phyloP scores from a whole-genome alignment of 2,329 filamentous ascomycete genomes.

The Hypomyces rosellus region DNA sequence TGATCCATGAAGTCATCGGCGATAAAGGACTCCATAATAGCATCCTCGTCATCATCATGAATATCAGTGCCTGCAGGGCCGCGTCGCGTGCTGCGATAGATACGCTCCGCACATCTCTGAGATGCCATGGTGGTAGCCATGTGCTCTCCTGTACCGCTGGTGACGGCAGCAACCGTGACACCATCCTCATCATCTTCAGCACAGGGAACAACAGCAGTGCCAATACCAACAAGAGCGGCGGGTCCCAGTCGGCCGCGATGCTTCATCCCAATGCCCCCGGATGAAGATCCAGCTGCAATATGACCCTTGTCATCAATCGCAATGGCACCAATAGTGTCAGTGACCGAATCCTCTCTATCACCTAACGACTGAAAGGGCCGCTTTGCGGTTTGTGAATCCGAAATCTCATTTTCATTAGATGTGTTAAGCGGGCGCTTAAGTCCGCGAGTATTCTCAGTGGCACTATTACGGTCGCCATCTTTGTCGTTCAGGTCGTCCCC shows the following conservation, averaged over 20 bases:
- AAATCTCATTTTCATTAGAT: conserved; percentile 7
- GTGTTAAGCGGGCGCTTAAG: conserved; percentile 27
- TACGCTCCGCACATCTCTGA: conserved; percentile 73
- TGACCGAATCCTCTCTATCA: conserved; percentile 57
- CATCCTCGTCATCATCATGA: conserved; percentile 68
- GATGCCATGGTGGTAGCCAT: conserved; percentile 96
- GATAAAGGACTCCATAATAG: conserved; percentile 69
- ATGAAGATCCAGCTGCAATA: conserved; percentile 92
- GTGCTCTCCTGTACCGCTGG: conserved; percentile 93
- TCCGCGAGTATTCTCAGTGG: conserved; percentile 21
- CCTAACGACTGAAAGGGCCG: conserved; percentile 16
- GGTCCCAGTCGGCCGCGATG: conserved; percentile 86
- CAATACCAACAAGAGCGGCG: conserved; percentile 86
- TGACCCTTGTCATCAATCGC: conserved; percentile 79
- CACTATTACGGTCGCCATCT: conserved; percentile 7
- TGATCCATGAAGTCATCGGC: conserved; percentile 88
- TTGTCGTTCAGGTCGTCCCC: conserved; percentile 5
- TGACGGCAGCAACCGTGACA: conserved; percentile 73
- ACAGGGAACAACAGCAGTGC: conserved; percentile 79
- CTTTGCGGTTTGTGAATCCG: conserved; percentile 11
- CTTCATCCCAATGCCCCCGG: conserved; percentile 98
- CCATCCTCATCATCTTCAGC: conserved; percentile 63
- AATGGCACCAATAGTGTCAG: conserved; percentile 93
- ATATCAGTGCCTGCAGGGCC: conserved; percentile 55
- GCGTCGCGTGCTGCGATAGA: conserved; percentile 65